These are phyloP conservation scores for Paradendryphiella salina DNA, from an alignment of 2,329 filamentous ascomycete species.

Conservation along the genomic window DNA sequence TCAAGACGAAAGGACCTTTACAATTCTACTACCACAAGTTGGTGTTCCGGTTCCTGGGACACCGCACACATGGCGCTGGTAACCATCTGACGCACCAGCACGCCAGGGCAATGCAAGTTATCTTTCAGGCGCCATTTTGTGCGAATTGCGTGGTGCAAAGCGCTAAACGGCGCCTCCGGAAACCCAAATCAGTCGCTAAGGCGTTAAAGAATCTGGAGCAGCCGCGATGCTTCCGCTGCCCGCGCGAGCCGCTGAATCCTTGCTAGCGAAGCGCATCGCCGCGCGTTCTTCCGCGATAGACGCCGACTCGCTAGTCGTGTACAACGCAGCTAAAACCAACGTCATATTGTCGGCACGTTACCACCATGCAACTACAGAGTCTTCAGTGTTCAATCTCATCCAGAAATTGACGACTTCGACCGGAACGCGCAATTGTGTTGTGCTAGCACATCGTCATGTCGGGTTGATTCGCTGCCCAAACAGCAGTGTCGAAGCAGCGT, in stretches of 20 bases:
- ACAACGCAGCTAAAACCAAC: constrained; percentile 24
- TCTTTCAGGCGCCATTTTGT: constrained; percentile 4
- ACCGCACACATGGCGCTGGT: constrained; percentile 21
- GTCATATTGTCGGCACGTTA: constrained; percentile 7
- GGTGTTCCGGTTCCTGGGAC: constrained; percentile 13
- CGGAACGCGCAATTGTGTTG: neutral
- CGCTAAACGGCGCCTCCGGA: constrained; percentile 17
- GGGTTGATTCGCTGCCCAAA: neutral
- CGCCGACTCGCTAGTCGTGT: constrained; percentile 22
- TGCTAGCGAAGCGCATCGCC: constrained; percentile 12
- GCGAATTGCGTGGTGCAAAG: constrained; percentile 7
- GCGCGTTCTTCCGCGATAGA: constrained; percentile 16
- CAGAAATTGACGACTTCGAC: neutral
- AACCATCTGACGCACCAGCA: constrained; percentile 2
- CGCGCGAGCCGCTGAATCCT: constrained; percentile 15
- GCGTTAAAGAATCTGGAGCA: constrained; percentile 11
- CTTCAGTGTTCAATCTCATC: neutral
- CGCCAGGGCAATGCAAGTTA: constrained; percentile 4
- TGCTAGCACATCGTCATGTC: neutral
- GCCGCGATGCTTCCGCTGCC: constrained; percentile 18
- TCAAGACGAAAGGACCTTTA: neutral
- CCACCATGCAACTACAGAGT: neutral
- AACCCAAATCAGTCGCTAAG: constrained; percentile 12
- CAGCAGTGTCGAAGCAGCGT: neutral
- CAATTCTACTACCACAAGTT: neutral